Conservation (phyloP, 2,329 filamentous ascomycete species). For the Sclerotinia trifoliorum region DNA sequence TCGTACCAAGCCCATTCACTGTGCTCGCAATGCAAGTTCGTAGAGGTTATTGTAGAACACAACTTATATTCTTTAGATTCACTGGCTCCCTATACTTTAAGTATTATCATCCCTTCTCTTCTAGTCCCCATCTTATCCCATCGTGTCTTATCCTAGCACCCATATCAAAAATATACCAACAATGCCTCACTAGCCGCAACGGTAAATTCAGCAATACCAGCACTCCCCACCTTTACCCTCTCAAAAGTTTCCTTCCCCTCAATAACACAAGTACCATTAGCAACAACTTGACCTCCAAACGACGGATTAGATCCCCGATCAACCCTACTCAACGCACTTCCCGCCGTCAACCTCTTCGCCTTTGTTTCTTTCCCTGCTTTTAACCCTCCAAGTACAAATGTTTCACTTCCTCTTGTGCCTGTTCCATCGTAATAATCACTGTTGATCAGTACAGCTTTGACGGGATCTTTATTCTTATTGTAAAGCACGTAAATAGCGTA, state of each 20-base stretch:
- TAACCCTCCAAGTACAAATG: constrained; percentile 32
- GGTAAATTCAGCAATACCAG: constrained; percentile 44
- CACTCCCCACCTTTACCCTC: constrained; percentile 36
- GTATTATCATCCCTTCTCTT: neutral
- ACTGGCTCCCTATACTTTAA: neutral
- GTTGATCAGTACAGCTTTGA: constrained; percentile 34
- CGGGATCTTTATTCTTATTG: constrained; percentile 23
- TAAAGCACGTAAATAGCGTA: constrained; percentile 35
- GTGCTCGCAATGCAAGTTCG: too few species aligned
- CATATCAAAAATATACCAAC: constrained; percentile 45
- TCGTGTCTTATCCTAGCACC: neutral
- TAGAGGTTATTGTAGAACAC: too few species aligned
- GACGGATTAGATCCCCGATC: constrained; percentile 46
- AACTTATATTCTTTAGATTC: neutral
- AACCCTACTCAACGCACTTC: constrained; percentile 45
- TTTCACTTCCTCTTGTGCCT: constrained; percentile 29
- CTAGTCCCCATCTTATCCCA: neutral
- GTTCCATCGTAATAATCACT: constrained; percentile 33
- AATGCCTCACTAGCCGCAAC: constrained; percentile 50
- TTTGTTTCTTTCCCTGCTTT: constrained; percentile 21
- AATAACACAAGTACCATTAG: constrained; percentile 47
- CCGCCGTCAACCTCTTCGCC: constrained; percentile 41
- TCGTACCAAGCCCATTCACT: too few species aligned
- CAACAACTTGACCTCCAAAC: constrained; percentile 49
- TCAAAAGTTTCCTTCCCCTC: constrained; percentile 45